Conservation (phyloP, 129 eudicot species). For the Pittosporum tobira region DNA sequence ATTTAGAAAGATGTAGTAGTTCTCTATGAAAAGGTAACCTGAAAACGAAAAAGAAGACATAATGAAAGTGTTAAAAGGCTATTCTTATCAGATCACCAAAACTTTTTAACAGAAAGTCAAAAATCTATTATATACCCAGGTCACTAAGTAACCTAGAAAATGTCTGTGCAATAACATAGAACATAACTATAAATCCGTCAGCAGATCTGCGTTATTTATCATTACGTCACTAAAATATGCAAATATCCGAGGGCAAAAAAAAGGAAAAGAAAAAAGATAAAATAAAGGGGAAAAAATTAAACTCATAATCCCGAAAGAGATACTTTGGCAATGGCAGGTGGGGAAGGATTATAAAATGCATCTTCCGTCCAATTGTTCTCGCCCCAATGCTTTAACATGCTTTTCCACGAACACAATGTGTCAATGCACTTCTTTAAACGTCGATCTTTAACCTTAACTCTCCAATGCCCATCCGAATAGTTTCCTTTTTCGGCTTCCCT, state of each 20-base stretch:
- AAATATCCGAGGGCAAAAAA: not conserved
- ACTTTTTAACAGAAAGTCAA: no score
- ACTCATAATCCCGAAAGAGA: constrained; percentile 19
- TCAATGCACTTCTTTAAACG: constrained; percentile 41
- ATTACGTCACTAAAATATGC: constrained; percentile 1
- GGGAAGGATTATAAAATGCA: constrained; percentile 16
- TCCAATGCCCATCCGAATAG: constrained; percentile 48
- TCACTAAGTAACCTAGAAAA: not conserved
- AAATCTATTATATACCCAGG: not conserved
- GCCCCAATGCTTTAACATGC: constrained; percentile 56
- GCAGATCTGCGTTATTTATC: constrained; percentile 4
- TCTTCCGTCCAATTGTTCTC: constrained; percentile 48
- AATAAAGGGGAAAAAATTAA: not conserved
- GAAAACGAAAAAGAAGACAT: no score
- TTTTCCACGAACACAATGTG: constrained; percentile 39
- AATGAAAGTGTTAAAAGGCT: no score
- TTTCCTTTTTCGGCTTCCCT: constrained; percentile 47
- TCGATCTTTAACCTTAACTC: constrained; percentile 17
- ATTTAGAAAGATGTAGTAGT: no score
- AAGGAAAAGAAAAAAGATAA: not conserved
- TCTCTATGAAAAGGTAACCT: no score
- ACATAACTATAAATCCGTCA: not conserved
- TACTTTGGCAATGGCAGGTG: constrained; percentile 19
- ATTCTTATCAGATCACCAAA: not conserved
- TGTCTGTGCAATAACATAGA: not conserved